Evolutionary conservation across 139 green algal species (phyloP), one percentile per base, ranked within the genome.

Genomic region (Nannochloris sp.): DNA sequence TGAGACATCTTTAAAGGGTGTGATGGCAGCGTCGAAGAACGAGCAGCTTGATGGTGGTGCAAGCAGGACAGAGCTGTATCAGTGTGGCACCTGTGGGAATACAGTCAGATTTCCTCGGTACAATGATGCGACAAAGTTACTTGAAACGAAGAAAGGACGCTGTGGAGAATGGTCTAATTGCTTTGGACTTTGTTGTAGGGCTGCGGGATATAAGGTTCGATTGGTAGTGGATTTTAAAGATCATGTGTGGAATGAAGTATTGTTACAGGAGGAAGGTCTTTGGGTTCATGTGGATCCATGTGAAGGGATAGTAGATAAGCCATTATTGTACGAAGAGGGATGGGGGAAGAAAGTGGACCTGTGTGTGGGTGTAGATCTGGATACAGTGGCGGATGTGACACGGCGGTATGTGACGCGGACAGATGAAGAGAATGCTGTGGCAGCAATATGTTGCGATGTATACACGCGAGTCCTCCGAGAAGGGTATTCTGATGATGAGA

Each of bases 281-380:
- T 89, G 84, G 81, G 63, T 92, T 20, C 86, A 92, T 58, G 11
- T 76, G 17, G 86, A 91, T 57, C 69, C 81, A 6, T 90, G 86
- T 59, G 86, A 93, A 64, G 74, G 62, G 2, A 76, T 81, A 0
- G 76, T 59, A 23, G 83, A 90, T 69, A 76, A 61, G 45, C 81
- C 82, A 12, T 65, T 89, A 49, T 63, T 67, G 29, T 62, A 55
- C 6, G 25, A 83, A 74, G 62, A 26, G 8, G 89, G 89, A 4
- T 96, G 89, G 89, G 84, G 83, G 55, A 96, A 96, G 69, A 31
- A 69, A 71, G 70, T 89, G 36, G 67, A 25, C 0, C 88, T 89
- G 31, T 80, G 89, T 20, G n/a, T 95, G n/a, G 86, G 71, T 0
- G 74, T 84, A 6, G 71, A 73, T 23, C 58, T 36, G 3, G 25